Base-by-base conservation (phyloP, 2,329 filamentous ascomycete species). In the Phoma sp. region DNA sequence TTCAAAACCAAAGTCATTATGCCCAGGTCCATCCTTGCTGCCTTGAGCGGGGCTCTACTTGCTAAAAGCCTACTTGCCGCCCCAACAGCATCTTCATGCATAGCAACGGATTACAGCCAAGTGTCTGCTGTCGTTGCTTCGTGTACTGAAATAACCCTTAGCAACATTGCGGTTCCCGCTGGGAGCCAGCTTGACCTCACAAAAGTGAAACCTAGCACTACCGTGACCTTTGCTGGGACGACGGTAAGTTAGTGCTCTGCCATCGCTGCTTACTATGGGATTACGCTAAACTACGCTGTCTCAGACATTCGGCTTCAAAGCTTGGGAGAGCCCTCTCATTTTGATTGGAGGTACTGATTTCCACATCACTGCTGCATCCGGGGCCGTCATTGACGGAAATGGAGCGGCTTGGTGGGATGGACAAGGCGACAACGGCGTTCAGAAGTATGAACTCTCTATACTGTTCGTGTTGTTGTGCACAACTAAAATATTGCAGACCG, bases 261-360 rank as follows among this genome's bases (percentile, higher is more conserved):
- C 14, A 10, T 15, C n/a, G 5, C 21, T 39, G 3, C 23, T 26
- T 15, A 26, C 6, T 17, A 15, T 26, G 12, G 5, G 26, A 14
- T 25, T n/a, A 6, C 12, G 23, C 37, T 39, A 26, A 39, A 26
- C 6, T 26, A 26, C 7, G 83, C 42, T 36, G 33, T 20, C 33
- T 4, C 33, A 36, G 33, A 36, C 33, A 9, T 90, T 87, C 65
- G 87, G 79, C 15, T 89, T 88, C 75, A 77, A 84, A 56, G 82
- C 87, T 63, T 90, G 87, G 87, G 69, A 72, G 1, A 87, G 87
- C 0, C 87, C 87, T 34, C 77, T 90, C 10, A 79, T 90, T 62
- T 80, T 80, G 21, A 77, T 89, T 57, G 82, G 81, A 1, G 87
- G 87, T 26, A 73, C 61, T 42, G 66, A 85, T 53, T 83, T 88